phyloP scores from a whole-genome alignment of 164 flowering plant species.

The Chloranthus sessilifolius region DNA sequence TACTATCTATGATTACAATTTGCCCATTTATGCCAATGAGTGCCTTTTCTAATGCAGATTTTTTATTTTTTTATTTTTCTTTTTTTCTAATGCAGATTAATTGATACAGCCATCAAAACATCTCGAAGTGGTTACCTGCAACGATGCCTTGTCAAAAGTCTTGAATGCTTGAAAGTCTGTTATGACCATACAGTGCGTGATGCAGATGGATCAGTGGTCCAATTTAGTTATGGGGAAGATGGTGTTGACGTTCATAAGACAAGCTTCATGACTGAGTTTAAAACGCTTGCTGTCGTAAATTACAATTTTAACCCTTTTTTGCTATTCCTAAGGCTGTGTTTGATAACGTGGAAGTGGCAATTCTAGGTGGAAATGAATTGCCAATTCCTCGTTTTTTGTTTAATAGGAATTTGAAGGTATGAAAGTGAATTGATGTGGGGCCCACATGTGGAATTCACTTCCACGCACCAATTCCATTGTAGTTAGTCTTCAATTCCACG shows the following conservation, averaged over 20 bases:
- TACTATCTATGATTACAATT: no score
- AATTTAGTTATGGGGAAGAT: constrained; percentile 92
- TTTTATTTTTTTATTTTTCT: background rate
- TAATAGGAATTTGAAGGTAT: no score
- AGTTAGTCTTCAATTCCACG: no score
- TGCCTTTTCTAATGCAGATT: no score
- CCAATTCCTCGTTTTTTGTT: no score
- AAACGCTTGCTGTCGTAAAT: constrained; percentile 56
- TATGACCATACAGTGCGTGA: constrained; percentile 97
- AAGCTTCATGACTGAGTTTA: constrained; percentile 61
- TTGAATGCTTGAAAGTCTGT: constrained; percentile 71
- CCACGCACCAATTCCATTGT: no score
- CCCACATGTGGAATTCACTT: no score
- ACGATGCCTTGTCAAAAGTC: constrained; percentile 85
- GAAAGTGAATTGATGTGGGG: no score
- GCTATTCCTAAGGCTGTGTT: no score
- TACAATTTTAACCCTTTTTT: background rate
- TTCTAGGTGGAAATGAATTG: no score
- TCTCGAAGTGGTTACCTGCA: constrained; percentile 99
- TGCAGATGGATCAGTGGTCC: constrained; percentile 89
- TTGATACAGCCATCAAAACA: constrained; percentile 98
- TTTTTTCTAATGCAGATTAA: constrained; percentile 47
- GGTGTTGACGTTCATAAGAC: constrained; percentile 86
- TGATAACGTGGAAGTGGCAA: no score
- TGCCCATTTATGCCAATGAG: no score